Percentiles rank a stretch among this genome's conserved stretches.
Conservation (phyloP, 1,284 basidiomycete genomes). For the Uromyces viciae-fabae region DNA sequence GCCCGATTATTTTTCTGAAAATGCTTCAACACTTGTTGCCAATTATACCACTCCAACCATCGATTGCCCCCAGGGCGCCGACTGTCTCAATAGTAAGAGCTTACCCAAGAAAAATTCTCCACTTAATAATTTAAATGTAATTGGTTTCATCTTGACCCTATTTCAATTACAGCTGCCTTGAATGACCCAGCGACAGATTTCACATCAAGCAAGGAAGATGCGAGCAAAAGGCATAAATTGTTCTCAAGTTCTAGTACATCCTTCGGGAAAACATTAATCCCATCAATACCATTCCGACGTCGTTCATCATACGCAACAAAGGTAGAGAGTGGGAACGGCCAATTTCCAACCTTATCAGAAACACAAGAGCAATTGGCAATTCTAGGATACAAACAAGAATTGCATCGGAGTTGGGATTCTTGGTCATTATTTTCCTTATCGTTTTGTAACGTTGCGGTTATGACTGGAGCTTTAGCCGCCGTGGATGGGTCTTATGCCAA, state of each 20-base stretch:
- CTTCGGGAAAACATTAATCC: background rate
- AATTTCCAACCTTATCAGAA: background rate
- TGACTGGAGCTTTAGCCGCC: conserved; percentile 4
- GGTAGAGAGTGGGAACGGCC: too few species aligned
- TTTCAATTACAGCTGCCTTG: background rate
- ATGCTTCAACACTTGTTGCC: too few species aligned
- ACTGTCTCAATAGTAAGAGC: too few species aligned
- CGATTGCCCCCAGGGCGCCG: too few species aligned
- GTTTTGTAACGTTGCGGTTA: conserved; percentile 14
- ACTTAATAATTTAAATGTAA: too few species aligned
- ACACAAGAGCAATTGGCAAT: conserved; percentile 6
- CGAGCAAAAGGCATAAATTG: background rate
- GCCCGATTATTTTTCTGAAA: too few species aligned
- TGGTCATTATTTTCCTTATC: conserved; percentile 32
- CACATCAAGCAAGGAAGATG: background rate
- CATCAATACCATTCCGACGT: background rate
- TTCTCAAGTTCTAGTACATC: background rate
- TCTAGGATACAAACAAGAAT: conserved; percentile 36
- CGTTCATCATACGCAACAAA: too few species aligned
- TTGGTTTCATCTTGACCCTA: too few species aligned
- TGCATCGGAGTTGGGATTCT: conserved; percentile 40
- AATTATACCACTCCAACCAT: too few species aligned
- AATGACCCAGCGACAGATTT: background rate
- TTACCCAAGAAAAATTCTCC: too few species aligned
- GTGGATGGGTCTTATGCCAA: background rate